These are phyloP conservation scores for Apiotrichum porosum DNA, from an alignment of 1,284 basidiomycete species.

Conservation along the genomic window DNA sequence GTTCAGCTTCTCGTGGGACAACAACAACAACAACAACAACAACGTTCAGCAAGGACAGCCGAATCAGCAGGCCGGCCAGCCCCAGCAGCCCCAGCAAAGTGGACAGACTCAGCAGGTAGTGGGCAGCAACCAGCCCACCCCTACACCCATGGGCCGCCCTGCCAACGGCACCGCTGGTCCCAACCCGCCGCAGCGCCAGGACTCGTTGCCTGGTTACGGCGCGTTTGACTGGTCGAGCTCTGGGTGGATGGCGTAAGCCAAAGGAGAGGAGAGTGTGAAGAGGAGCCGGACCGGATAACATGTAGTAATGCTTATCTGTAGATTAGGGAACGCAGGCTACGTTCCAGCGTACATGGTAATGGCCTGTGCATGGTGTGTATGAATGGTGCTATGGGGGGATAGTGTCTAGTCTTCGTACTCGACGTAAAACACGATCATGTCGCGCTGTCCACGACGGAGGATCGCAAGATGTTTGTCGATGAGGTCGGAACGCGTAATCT, in stretches of 20 bases:
- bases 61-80: background rate
- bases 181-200: conserved; percentile 11
- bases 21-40: conserved; percentile 4
- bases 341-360: background rate
- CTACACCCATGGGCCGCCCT: background rate
- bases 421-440: conserved; percentile 59
- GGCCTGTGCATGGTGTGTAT: conserved; percentile 1
- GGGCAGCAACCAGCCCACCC: conserved; percentile 3
- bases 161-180: too few relatives aligned
- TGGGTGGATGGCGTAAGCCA: conserved; percentile 37
- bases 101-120: conserved; percentile 3
- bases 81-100: conserved; percentile 6
- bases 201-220: conserved; percentile 19
- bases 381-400: background rate
- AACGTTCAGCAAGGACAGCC: background rate
- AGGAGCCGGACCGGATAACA: background rate
- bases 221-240: conserved; percentile 23
- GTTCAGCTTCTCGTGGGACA: conserved; percentile 46
- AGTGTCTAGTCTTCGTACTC: too few relatives aligned
- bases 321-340: background rate
- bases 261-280: background rate
- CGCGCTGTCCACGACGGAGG: conserved; percentile 69
- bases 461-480: conserved; percentile 63
- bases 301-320: conserved; percentile 1
- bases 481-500: conserved; percentile 54